Percentiles rank a stretch among this genome's conserved stretches.
Conservation (phyloP, 2,329 filamentous ascomycete genomes). For the Verticillium nubilum region DNA sequence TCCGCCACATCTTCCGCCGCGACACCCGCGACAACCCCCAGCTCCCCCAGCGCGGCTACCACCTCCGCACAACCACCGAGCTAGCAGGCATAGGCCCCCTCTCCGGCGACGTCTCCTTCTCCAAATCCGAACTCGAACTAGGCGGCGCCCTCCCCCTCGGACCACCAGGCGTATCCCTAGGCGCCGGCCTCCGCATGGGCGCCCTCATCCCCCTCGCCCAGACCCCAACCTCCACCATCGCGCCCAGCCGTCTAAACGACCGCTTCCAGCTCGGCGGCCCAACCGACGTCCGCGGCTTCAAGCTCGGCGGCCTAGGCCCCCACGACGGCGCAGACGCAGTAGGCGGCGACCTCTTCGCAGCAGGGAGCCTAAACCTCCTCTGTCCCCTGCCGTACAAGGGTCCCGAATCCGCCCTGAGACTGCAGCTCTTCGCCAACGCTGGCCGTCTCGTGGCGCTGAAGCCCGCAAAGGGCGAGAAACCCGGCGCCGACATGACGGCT, state of each 20-base stretch:
- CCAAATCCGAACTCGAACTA: slow-evolving; percentile 83
- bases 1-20: slow-evolving; percentile 74
- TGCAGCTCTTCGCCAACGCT: slow-evolving; percentile 89
- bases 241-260: slow-evolving; percentile 80
- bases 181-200: slow-evolving; percentile 74
- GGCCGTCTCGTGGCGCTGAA: slow-evolving; percentile 77
- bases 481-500: slow-evolving; percentile 24
- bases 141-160: slow-evolving; percentile 70
- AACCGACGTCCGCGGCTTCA: slow-evolving; percentile 91
- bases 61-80: slow-evolving; percentile 72
- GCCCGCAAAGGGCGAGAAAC: slow-evolving; percentile 10
- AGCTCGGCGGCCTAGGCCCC: slow-evolving; percentile 81
- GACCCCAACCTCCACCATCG: slow-evolving; percentile 37
- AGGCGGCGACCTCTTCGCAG: slow-evolving; percentile 88
- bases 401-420: slow-evolving; percentile 74
- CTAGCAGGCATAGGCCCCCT: slow-evolving; percentile 80
- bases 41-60: slow-evolving; percentile 76
- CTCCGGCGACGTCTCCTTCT: slow-evolving; percentile 87
- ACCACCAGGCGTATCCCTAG: slow-evolving; percentile 71
- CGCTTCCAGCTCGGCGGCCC: slow-evolving; percentile 93
- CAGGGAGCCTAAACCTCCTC: slow-evolving; percentile 79
- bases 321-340: slow-evolving; percentile 81
- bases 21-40: slow-evolving; percentile 82
- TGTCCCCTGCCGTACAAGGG: slow-evolving; percentile 79
- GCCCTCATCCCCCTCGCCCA: slow-evolving; percentile 76